These are phyloP conservation scores for Colletotrichum paranaense DNA, from an alignment of 2,329 filamentous ascomycete species.

Conservation along the genomic window DNA sequence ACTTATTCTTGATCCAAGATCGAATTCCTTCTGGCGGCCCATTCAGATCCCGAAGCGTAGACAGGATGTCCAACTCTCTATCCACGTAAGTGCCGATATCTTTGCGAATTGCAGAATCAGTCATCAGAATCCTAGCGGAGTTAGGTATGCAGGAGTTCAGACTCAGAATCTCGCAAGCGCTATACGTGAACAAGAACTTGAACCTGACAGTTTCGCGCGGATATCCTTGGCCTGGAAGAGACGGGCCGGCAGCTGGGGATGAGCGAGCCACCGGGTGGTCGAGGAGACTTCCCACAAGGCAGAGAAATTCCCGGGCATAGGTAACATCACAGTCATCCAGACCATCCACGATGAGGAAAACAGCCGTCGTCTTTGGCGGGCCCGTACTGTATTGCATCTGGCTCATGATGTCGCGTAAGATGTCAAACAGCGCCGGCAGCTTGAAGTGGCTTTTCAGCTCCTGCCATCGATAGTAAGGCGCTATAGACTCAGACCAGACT, in stretches of 20 bases:
- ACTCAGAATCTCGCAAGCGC: constrained; percentile 7
- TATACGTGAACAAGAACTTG: constrained; percentile 33
- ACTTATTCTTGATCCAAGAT: constrained; percentile 25
- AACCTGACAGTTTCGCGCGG: constrained; percentile 6
- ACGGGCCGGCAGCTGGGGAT: not conserved
- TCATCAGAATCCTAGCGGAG: constrained; percentile 10
- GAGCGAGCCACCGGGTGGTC: not conserved
- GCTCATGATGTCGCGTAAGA: constrained; percentile 35
- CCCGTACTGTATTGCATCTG: not conserved
- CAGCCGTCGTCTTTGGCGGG: constrained; percentile 7
- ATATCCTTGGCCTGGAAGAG: not conserved
- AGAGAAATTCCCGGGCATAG: constrained; percentile 24
- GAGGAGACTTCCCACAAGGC: constrained; percentile 3
- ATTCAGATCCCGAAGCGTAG: not conserved
- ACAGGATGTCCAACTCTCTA: constrained; percentile 27
- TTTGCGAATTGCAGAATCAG: constrained; percentile 27
- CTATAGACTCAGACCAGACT: constrained; percentile 35
- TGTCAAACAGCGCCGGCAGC: constrained; percentile 33
- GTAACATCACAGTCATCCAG: constrained; percentile 35
- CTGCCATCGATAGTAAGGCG: constrained; percentile 20
- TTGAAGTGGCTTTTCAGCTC: constrained; percentile 5
- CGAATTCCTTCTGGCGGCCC: not conserved
- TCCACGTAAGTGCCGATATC: constrained; percentile 28
- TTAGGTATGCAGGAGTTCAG: not conserved
- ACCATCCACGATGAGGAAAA: constrained; percentile 40